phyloP scores from a whole-genome alignment of 352 stramenopile species.

The Globisporangium polare region DNA sequence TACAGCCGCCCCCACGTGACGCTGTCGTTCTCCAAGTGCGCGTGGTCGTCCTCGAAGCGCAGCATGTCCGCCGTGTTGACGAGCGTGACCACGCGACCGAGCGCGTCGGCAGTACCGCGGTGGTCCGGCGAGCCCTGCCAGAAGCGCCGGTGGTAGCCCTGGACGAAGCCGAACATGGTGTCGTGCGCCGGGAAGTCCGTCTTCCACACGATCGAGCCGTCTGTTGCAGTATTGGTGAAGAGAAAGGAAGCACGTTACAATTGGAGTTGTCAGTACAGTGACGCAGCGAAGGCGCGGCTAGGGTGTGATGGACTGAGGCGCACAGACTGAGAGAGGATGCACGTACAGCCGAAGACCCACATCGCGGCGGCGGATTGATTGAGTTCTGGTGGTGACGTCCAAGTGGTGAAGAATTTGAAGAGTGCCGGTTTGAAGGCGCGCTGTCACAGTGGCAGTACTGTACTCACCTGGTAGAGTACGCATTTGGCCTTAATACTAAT shows the following conservation, averaged over 20 bases:
- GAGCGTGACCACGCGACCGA: conserved; percentile 85
- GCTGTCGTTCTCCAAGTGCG: conserved; percentile 49
- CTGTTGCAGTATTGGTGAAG: conserved; percentile 4
- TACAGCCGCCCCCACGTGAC: conserved; percentile 86
- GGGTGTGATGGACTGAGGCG: no score
- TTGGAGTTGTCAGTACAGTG: no score
- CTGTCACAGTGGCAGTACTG: neutral
- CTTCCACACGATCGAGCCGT: conserved; percentile 35
- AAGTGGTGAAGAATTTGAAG: neutral
- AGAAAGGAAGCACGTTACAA: neutral
- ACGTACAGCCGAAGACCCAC: conserved; percentile 11
- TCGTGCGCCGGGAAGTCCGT: conserved; percentile 29
- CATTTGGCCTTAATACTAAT: neutral
- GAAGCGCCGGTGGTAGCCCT: conserved; percentile 86
- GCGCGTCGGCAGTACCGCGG: conserved; percentile 67
- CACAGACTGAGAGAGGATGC: no score
- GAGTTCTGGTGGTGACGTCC: neutral
- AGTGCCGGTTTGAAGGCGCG: neutral
- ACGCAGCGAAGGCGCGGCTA: neutral
- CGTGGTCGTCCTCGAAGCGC: conserved; percentile 67
- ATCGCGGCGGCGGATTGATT: neutral
- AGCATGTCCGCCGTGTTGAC: conserved; percentile 74
- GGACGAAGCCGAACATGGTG: conserved; percentile 46
- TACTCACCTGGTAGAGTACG: neutral
- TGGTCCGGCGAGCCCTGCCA: conserved; percentile 89